These are phyloP conservation scores for Aquilaria sinensis DNA, from an alignment of 345 rosid genomes.

Conservation along the genomic window DNA sequence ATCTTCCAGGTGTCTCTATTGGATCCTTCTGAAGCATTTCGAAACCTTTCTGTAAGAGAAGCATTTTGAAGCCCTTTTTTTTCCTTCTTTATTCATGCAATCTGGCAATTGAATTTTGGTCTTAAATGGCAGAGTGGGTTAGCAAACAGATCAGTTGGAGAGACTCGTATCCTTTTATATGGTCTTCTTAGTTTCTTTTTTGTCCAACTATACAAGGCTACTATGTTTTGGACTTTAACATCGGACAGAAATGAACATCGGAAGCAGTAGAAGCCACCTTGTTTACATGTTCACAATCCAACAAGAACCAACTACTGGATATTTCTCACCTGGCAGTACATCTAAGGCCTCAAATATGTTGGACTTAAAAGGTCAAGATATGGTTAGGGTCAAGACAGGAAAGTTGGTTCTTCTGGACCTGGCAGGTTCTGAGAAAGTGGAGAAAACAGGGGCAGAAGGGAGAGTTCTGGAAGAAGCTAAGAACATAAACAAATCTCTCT, in stretches of 20 bases:
- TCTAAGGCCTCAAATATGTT: constrained; percentile 1
- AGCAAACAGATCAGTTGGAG: constrained; percentile 83
- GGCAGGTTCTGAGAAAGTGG: constrained; percentile 94
- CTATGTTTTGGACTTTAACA: constrained; percentile 24
- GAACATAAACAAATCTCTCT: constrained; percentile 86
- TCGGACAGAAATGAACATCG: constrained; percentile 73
- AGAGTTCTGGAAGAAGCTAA: constrained; percentile 90
- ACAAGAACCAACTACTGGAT: constrained; percentile 53
- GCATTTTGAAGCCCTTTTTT: constrained; percentile 1
- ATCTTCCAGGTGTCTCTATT: constrained; percentile 36
- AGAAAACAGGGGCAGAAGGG: constrained; percentile 97
- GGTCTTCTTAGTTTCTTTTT: constrained; percentile 3
- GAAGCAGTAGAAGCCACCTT: constrained; percentile 93
- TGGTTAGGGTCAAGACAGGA: constrained; percentile 49
- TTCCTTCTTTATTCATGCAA: constrained; percentile 6
- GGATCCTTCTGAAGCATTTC: constrained; percentile 58
- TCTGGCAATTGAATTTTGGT: constrained; percentile 21
- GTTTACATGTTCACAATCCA: constrained; percentile 54
- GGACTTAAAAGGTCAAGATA: constrained; percentile 9
- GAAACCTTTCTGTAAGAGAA: constrained; percentile 58
- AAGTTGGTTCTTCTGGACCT: constrained; percentile 80
- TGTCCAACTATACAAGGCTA: background rate
- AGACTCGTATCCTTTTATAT: constrained; percentile 73
- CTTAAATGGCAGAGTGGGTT: constrained; percentile 60
- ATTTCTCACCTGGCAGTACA: constrained; percentile 6